These are phyloP conservation scores for Nothophaeocryptopus gaeumannii DNA, from an alignment of 2,329 filamentous ascomycete genomes.

Conservation along the genomic window DNA sequence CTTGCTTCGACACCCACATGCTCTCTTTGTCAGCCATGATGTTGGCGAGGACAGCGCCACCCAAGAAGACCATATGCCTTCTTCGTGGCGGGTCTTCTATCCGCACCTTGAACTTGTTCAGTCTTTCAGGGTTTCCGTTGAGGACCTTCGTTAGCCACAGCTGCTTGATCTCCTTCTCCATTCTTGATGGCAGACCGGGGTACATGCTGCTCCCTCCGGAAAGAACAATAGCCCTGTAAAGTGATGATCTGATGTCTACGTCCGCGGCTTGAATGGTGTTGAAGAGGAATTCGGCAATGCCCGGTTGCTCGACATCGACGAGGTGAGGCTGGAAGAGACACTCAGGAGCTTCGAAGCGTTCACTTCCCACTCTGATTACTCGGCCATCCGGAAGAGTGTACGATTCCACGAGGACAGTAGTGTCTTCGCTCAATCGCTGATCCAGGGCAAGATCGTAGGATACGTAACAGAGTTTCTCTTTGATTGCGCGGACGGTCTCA, in stretches of 20 bases:
- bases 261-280: conserved; percentile 97
- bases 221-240: conserved; percentile 96
- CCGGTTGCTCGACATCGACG: conserved; percentile 94
- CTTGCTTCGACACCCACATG: conserved; percentile 97
- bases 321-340: conserved; percentile 98
- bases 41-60: conserved; percentile 92
- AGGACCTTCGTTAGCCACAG: conserved; percentile 92
- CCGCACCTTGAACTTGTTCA: conserved; percentile 98
- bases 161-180: conserved; percentile 99
- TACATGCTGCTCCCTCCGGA: conserved; percentile 99
- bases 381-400: conserved; percentile 96
- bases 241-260: conserved; percentile 85
- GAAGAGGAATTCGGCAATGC: conserved; percentile 95
- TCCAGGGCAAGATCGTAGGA: conserved; percentile 97
- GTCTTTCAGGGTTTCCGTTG: conserved; percentile 83
- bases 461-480: conserved; percentile 99
- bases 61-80: conserved; percentile 99
- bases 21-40: conserved; percentile 98
- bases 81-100: conserved; percentile 96
- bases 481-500: conserved; percentile 97
- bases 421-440: conserved; percentile 93
- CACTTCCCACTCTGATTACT: conserved; percentile 91
- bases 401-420: conserved; percentile 92
- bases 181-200: conserved; percentile 83
- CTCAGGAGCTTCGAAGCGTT: conserved; percentile 96